A percentile compares a stretch with the other conserved stretches of the same genome.
Evolutionary conservation across 108 stramenopile genomes (phyloP).

Genomic region (Skeletonema costatum): DNA sequence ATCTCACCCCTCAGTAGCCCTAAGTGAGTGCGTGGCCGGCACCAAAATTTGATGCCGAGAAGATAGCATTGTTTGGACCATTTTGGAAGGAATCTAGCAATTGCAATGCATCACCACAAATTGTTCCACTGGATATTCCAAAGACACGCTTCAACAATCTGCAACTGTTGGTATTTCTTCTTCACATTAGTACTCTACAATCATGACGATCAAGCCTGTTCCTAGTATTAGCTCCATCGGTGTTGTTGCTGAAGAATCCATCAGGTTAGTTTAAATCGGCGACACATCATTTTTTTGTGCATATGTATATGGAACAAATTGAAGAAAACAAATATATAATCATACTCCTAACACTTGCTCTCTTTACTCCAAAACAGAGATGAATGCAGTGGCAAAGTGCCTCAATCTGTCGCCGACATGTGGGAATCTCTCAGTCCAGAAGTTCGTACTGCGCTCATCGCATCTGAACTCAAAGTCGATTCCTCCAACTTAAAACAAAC

Average conservation of each 20-base stretch:
- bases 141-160: neutral
- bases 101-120: neutral
- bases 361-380: constrained; percentile 32
- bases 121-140: neutral
- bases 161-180: neutral
- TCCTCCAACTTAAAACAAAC: constrained; percentile 11
- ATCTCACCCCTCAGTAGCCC: too few relatives aligned
- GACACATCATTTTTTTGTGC: neutral
- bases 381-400: constrained; percentile 41
- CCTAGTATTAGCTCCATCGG: constrained; percentile 64
- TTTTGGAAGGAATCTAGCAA: neutral
- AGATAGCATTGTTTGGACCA: neutral
- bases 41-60: neutral
- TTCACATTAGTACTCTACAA: neutral
- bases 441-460: constrained; percentile 68
- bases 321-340: neutral
- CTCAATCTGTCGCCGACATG: constrained; percentile 67
- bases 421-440: constrained; percentile 72
- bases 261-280: constrained; percentile 17
- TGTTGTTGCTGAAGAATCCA: constrained; percentile 8
- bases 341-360: neutral
- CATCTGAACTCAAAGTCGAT: constrained; percentile 54
- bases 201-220: constrained; percentile 78
- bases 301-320: neutral
- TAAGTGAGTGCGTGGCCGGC: neutral